Conservation (phyloP, 805 yeast species). For the Starmerella khaoyaiensis region DNA sequence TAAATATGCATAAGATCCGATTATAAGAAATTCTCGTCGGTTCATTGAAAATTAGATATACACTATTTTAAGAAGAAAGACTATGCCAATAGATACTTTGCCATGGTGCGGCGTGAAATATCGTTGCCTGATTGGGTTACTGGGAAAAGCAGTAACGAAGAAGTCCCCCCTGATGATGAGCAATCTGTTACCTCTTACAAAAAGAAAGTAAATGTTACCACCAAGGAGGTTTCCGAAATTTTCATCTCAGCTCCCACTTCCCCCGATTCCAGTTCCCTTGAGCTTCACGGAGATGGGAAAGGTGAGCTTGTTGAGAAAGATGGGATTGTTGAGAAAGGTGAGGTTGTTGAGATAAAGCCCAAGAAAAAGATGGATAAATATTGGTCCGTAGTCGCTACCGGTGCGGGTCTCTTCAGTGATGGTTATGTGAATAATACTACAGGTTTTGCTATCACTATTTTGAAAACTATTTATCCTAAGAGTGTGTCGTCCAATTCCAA, state of each 20-base stretch:
- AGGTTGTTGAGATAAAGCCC: too few relatives aligned
- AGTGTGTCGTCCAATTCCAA: conserved; percentile 42
- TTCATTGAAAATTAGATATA: too few relatives aligned
- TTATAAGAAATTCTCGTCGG: too few relatives aligned
- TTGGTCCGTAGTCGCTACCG: conserved; percentile 70
- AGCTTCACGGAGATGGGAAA: too few relatives aligned
- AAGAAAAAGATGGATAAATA: conserved; percentile 32
- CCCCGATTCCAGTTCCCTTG: too few relatives aligned
- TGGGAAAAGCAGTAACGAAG: too few relatives aligned
- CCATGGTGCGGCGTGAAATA: conserved; percentile 12
- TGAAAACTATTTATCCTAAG: conserved; percentile 50
- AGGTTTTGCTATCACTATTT: conserved; percentile 61
- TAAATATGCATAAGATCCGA: too few relatives aligned
- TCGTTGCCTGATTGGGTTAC: conserved; percentile 16
- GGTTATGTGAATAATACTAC: conserved; percentile 84
- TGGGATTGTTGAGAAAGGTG: too few relatives aligned
- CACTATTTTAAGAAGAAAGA: too few relatives aligned
- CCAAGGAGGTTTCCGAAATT: background rate
- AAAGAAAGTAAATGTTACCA: background rate
- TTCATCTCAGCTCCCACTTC: too few relatives aligned
- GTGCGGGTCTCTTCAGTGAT: conserved; percentile 88
- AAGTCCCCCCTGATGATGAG: background rate
- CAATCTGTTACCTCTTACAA: background rate
- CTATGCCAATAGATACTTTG: conserved; percentile 4
- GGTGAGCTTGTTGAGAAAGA: too few relatives aligned